Base-by-base conservation (phyloP, 768 basidiomycete species). In the Hirschioporus abietinus region DNA sequence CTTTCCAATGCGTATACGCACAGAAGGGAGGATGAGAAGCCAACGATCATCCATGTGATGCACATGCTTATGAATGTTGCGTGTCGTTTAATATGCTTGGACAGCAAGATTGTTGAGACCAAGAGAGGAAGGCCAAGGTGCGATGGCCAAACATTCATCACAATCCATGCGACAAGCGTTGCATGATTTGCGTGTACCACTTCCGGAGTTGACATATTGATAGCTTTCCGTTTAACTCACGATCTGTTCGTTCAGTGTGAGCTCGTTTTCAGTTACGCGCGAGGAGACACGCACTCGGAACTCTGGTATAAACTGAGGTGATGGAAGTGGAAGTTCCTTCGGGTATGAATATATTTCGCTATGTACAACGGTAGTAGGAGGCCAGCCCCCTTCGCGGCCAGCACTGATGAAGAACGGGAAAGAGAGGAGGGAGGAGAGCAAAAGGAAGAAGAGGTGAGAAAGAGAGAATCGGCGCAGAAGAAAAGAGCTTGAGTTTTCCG, bases 61-160 rank as follows among this genome's bases (percentile, higher is more conserved):
- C 78, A 79, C 6, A 84, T 73, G 64, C 83, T 84, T 17, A 82
- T 69, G 66, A 84, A 83, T 9, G 83, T 83, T 25, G 79, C 73
- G 73, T 84, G 79, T 17, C 83, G 78, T 63, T 79, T 73, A 17
- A 84, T 76, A 63, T 72, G 74, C 72, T 78, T 81, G 42, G 80
- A 81, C 65, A 78, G 74, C 4, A 78, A 57, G 6, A 81, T 79
- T 35, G 80, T 73, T 5, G 74, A 74, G 7, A 85, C 71, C 7
- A 84, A 72, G 23, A 84, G 24, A 23, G 82, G 83, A 25, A 85
- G 78, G 6, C 82, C 82, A 64, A 83, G 73, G 69, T 84, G 82
- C 15, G 83, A 82, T 1, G 84, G 78, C 81, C 80, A 83, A 70
- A 82, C 77, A 67, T 84, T 83, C 66, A 85, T 71, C 24, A 82